Conservation (phyloP, 2,329 filamentous ascomycete genomes). For the Curvularia sp. region DNA sequence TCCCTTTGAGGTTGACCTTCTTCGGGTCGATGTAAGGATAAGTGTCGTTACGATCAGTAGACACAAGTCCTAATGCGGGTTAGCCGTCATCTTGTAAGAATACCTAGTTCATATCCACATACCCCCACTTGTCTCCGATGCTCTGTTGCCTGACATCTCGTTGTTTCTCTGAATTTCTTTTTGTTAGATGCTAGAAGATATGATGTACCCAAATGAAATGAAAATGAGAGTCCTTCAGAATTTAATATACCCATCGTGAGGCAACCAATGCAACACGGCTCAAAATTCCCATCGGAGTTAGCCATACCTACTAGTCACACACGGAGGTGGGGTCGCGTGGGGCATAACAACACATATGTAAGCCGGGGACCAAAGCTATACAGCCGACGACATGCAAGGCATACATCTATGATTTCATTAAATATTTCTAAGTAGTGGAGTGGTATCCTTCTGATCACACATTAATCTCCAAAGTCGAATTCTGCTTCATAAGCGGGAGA, state of each 20-base stretch:
- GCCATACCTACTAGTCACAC: background rate
- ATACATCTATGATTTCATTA: background rate
- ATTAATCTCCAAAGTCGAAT: background rate
- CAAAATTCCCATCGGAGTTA: background rate
- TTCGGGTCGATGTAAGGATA: conserved; percentile 59
- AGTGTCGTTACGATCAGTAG: conserved; percentile 55
- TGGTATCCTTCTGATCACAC: background rate
- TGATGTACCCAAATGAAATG: background rate
- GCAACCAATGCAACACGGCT: background rate
- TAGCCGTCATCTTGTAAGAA: background rate
- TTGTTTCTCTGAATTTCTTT: background rate
- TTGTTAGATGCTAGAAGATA: background rate
- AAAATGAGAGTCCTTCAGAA: background rate
- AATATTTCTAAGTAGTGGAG: background rate
- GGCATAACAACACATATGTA: background rate
- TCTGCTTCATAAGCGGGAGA: conserved; percentile 28
- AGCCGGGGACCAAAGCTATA: background rate
- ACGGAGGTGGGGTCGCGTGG: background rate
- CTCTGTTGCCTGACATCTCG: background rate
- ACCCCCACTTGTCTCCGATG: background rate
- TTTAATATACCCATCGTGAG: background rate
- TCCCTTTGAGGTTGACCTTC: conserved; percentile 43
- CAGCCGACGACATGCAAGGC: background rate
- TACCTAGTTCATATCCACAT: background rate
- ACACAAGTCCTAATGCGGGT: conserved; percentile 17